These are phyloP conservation scores for Pythium insidiosum DNA, from an alignment of 352 stramenopile genomes.

Conservation along the genomic window DNA sequence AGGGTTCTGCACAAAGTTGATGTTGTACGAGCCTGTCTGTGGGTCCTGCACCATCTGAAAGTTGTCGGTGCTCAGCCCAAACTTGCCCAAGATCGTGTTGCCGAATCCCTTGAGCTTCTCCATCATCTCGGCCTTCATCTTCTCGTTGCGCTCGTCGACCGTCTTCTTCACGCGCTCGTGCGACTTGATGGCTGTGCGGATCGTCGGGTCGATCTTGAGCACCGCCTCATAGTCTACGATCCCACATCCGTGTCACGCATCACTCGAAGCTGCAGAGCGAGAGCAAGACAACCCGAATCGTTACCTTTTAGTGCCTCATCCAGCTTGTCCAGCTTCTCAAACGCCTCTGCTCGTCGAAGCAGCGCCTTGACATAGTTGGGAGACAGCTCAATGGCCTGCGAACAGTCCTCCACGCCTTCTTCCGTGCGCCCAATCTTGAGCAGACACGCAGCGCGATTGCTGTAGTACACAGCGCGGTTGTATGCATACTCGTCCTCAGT, in stretches of 20 bases:
- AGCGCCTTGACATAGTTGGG: constrained; percentile 95
- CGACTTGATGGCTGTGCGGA: constrained; percentile 35
- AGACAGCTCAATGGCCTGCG: constrained; percentile 90
- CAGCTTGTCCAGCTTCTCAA: constrained; percentile 90
- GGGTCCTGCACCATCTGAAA: constrained; percentile 99
- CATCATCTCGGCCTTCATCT: constrained; percentile 98
- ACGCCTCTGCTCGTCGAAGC: constrained; percentile 86
- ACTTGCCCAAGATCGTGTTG: constrained; percentile 98
- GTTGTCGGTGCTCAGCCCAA: constrained; percentile 99
- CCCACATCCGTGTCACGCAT: constrained; percentile 11
- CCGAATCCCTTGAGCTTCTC: constrained; percentile 98
- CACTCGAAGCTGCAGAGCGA: too few species aligned
- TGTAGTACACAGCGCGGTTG: constrained; percentile 82
- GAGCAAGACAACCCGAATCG: too few species aligned
- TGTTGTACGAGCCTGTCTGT: constrained; percentile 94
- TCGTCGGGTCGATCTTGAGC: constrained; percentile 89
- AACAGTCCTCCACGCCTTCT: constrained; percentile 93
- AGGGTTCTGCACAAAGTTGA: constrained; percentile 89
- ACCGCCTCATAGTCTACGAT: constrained; percentile 79
- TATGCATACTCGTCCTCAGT: constrained; percentile 71
- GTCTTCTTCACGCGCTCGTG: constrained; percentile 82
- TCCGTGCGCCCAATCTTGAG: constrained; percentile 62
- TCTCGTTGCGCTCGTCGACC: constrained; percentile 93
- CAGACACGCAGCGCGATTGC: constrained; percentile 76
- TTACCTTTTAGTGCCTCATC: constrained; percentile 92